Base-by-base conservation (phyloP, 305 asterid genomes). In the Solanum hybrid region DNA sequence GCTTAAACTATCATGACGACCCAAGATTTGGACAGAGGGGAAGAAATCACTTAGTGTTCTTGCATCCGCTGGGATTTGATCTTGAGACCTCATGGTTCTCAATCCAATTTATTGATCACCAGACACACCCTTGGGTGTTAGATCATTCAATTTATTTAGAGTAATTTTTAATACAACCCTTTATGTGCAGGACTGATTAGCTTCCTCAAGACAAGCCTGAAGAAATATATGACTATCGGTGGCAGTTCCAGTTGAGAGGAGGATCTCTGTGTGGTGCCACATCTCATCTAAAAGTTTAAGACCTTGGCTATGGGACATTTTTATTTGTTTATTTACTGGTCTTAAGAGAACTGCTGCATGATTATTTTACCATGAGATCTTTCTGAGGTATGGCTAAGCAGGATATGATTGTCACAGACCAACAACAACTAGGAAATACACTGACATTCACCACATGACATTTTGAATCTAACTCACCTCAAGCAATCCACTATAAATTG, bases 401-500 rank as follows among this genome's bases (percentile, higher is more conserved):
- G 14, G 42, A 10, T 36, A 78, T 10, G 6, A 81, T 16, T 11
- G 56, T 81, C 26, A 56, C 9, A 3, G 37, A 81, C 26, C 72
- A 81, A 81, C 34, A 79, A 80, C 86, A 42, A 81, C 4, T 42
- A 42, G 86, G 34, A 42, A 40, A 7, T 81, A 42, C 17, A 24
- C 79, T 24, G 27, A 14, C 80, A 36, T 36, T 76, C 31, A 13
- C 86, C 36, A 85, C 17, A 73, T 71, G 75, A 29, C 72, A 40
- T 32, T 14, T 51, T 27, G 86, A 51, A 51, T 26, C 17, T 26
- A 56, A 24, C n/a, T 36, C 26, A 96, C 99, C 99, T 95, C 94
- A 97, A 93, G 93, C 98, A 96, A 87, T 97, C 99, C 93, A 95
- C 78, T 87, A 97, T 94, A 94, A 96, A 96, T 89, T 97, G 98